phyloP scores from a whole-genome alignment of 257 asterid genomes.

The Solanum chiquidenum region DNA sequence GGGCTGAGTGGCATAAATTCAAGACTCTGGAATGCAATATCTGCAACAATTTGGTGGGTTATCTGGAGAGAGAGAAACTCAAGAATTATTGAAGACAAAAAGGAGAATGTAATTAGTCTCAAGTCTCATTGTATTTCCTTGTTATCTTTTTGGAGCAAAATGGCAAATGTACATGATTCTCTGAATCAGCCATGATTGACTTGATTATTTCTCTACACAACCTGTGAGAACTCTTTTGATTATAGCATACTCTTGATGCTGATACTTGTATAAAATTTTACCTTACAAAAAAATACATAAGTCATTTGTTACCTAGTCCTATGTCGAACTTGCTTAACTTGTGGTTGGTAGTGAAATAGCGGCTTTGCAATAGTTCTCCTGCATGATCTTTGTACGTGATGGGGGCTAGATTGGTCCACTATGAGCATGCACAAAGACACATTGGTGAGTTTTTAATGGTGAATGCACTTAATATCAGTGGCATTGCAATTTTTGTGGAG shows the following conservation, averaged over 20 bases:
- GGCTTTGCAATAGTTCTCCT: not conserved
- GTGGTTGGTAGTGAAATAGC: not conserved
- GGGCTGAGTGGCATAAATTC: not conserved
- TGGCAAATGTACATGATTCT: not conserved
- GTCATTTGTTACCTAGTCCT: not conserved
- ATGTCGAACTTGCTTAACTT: not conserved
- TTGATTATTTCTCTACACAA: not conserved
- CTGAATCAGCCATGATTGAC: not conserved
- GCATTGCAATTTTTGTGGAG: not conserved
- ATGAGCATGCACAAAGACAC: not conserved
- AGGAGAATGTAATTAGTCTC: not conserved
- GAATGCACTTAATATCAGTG: not conserved
- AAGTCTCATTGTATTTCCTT: not conserved
- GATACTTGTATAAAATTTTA: not conserved
- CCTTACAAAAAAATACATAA: not conserved
- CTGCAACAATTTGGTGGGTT: not conserved
- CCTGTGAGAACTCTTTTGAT: not conserved
- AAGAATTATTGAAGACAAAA: not conserved
- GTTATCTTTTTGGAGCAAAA: not conserved
- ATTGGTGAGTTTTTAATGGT: not conserved
- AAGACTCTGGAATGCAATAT: not conserved
- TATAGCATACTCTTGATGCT: not conserved
- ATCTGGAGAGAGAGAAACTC: not conserved
- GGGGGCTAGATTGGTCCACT: not conserved
- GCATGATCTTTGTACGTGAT: not conserved